Conservation (phyloP, 225 moss, liverwort and hornwort species). For the Physcomitrellopsis africana region DNA sequence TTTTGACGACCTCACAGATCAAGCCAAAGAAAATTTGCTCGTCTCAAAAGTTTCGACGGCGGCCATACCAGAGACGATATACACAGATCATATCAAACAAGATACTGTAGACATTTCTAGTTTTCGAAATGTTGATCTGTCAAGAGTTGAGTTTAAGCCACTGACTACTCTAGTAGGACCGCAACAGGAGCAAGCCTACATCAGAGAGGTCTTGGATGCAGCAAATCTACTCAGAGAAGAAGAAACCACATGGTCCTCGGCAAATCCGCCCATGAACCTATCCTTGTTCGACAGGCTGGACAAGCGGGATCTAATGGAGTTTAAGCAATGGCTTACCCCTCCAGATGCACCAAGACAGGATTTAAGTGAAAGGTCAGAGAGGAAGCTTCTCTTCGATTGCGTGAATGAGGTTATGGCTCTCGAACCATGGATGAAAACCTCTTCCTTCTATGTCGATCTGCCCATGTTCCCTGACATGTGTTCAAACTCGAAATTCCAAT, state of each 20-base stretch:
- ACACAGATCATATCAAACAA: slow-evolving; percentile 71
- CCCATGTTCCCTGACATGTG: slow-evolving; percentile 48
- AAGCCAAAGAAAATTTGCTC: slow-evolving; percentile 14
- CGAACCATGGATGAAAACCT: slow-evolving; percentile 49
- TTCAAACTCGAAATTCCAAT: slow-evolving; percentile 51
- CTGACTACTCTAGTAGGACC: slow-evolving; percentile 23
- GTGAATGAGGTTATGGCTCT: slow-evolving; percentile 63
- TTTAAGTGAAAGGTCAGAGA: slow-evolving; percentile 43
- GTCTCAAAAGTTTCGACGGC: slow-evolving; percentile 15
- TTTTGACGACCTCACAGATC: slow-evolving; percentile 17
- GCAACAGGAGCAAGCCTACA: slow-evolving; percentile 63
- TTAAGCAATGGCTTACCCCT: slow-evolving; percentile 8
- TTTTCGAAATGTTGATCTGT: slow-evolving; percentile 65
- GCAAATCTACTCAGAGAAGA: slow-evolving; percentile 40
- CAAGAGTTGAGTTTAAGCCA: slow-evolving; percentile 33
- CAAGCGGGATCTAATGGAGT: slow-evolving; percentile 32
- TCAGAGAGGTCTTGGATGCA: slow-evolving; percentile 58
- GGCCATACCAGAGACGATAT: slow-evolving; percentile 29
- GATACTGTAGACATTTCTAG: slow-evolving; percentile 79
- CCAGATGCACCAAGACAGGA: slow-evolving; percentile 3
- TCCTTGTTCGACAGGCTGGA: slow-evolving; percentile 73
- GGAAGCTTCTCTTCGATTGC: slow-evolving; percentile 73
- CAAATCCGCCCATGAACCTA: slow-evolving; percentile 27
- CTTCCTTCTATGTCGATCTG: slow-evolving; percentile 41
- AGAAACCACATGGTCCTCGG: slow-evolving; percentile 2